Evolutionary conservation across 2,329 filamentous ascomycete genomes (phyloP).

Genomic region (Phyllosticta citriasiana): DNA sequence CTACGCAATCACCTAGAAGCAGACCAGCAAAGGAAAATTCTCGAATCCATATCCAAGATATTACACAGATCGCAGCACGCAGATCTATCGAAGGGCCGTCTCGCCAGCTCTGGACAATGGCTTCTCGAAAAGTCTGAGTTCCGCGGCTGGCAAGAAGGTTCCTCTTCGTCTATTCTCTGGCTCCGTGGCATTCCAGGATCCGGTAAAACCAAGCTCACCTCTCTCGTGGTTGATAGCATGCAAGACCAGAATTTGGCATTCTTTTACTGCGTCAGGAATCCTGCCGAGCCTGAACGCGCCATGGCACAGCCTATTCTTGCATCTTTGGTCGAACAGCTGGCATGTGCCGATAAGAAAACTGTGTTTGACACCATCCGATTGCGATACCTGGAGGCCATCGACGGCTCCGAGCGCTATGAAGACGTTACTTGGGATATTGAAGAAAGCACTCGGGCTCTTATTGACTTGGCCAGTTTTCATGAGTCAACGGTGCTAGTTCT

Average conservation of each 20-base stretch:
- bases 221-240: not conserved
- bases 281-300: constrained; percentile 15
- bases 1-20: too few species aligned
- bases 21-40: too few species aligned
- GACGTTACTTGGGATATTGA: not conserved
- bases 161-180: constrained; percentile 25
- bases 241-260: constrained; percentile 1
- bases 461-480: not conserved
- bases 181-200: constrained; percentile 25
- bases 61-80: not conserved
- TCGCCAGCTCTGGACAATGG: too few species aligned
- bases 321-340: not conserved
- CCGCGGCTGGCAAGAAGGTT: constrained; percentile 19
- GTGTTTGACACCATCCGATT: not conserved
- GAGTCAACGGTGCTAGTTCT: not conserved
- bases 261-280: constrained; percentile 17
- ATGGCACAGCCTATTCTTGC: constrained; percentile 4
- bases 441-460: not conserved
- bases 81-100: too few species aligned
- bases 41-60: too few species aligned
- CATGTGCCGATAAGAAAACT: not conserved
- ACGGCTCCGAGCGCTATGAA: not conserved
- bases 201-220: constrained; percentile 23
- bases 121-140: constrained; percentile 14
- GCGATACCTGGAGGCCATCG: not conserved